Percentiles rank a stretch among this genome's conserved stretches.
phyloP scores from a whole-genome alignment of 306 rosid genomes.

The Castanea crenata region DNA sequence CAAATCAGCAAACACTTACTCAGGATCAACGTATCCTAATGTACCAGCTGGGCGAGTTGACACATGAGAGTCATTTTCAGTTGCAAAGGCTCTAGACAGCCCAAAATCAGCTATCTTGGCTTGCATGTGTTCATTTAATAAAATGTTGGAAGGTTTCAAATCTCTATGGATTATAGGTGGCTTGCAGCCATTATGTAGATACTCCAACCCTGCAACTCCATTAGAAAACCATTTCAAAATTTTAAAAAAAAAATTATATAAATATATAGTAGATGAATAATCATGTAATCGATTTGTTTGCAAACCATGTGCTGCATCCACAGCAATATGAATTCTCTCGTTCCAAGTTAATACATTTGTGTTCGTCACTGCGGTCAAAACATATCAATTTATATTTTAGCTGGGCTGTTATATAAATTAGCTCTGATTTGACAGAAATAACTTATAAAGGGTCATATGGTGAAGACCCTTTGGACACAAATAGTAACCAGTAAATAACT shows the following conservation, averaged over 20 bases:
- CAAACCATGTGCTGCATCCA: slow-evolving; percentile 23
- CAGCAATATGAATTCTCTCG: slow-evolving; percentile 21
- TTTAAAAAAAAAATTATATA: no score
- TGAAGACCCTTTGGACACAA: background rate
- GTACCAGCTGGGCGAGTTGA: slow-evolving; percentile 19
- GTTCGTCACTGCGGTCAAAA: background rate
- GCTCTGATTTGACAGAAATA: no score
- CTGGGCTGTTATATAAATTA: background rate
- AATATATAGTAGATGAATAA: background rate
- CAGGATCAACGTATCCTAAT: slow-evolving; percentile 34
- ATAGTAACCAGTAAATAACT: no score
- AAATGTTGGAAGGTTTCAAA: slow-evolving; percentile 38
- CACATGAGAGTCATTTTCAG: slow-evolving; percentile 11
- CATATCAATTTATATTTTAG: background rate
- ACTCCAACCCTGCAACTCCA: slow-evolving; percentile 15
- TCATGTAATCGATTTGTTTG: background rate
- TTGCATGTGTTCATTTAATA: slow-evolving; percentile 20
- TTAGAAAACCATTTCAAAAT: accelerated
- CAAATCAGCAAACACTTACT: slow-evolving; percentile 14
- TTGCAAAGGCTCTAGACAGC: slow-evolving; percentile 18
- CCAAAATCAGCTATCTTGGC: slow-evolving; percentile 49
- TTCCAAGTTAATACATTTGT: slow-evolving; percentile 29
- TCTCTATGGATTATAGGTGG: slow-evolving; percentile 27
- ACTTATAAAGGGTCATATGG: no score
- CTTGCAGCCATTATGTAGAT: slow-evolving; percentile 26